Evolutionary conservation across 192 early-diverging fungal species (phyloP), one percentile per base, ranked within the genome.

Genomic region (Mortierella antarctica): DNA sequence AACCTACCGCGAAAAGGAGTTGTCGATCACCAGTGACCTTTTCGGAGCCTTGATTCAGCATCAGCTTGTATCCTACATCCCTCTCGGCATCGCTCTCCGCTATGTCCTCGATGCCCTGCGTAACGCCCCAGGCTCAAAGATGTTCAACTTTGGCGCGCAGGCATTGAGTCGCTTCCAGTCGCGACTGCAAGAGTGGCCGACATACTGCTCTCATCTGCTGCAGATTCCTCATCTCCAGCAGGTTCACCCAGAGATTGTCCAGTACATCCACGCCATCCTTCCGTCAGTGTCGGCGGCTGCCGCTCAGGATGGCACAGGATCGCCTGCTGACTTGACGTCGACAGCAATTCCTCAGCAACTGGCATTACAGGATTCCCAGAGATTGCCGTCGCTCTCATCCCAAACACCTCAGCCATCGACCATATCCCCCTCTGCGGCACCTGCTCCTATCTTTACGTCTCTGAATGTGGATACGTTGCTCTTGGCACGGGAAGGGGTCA

Each of bases 1-100:
- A 39, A 93, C 95, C 82, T 99, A 98, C 81, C 97, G 96, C 0
- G 96, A 96, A 57, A 94, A 92, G 69, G 95, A 97, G 83, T 87
- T 98, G 14, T 86, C 88, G 3, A 92, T 98, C 23, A 98, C 97
- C 0, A 93, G 94, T 55, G 87, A 93, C 39, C 87, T 99, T 20
- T 97, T 99, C 82, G 98, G 98, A 7, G 85, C 90, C 12, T 73
- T 98, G 62, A 92, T 99, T 52, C 96, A 96, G 82, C 89, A 94
- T 62, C 94, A 96, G 48, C 84, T 98, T 59, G 92, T 98, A 7
- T 89, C 92, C 0, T 91, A 91, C 14, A 85, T 89, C 31, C 90
- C 92, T 23, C 89, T 97, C 42, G 93, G 94, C n/a, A 89, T 91
- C 41, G 95, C 96, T 12, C 82, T 99, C n/a, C 93, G 94, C 11